Evolutionary conservation across 768 basidiomycete species (phyloP).

Genomic region (Phanerodontia chrysosporium): DNA sequence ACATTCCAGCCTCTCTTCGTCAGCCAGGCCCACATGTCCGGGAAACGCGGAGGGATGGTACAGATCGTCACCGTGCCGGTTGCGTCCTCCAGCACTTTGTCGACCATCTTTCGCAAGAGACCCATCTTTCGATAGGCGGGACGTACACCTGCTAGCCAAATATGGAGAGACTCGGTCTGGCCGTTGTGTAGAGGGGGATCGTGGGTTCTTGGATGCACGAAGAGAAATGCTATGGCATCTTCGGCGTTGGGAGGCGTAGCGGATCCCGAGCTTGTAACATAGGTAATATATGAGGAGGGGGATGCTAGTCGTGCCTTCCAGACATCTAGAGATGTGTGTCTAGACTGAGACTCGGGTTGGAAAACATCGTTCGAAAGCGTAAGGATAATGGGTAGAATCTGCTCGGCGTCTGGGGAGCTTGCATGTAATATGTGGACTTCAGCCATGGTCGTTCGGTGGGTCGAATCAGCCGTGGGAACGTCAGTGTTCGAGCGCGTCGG

Average conservation of each 20-base stretch:
- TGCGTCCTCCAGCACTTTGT: conserved; percentile 4
- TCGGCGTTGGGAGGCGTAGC: background rate
- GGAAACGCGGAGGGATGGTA: conserved; percentile 18
- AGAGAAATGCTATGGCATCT: conserved; percentile 18
- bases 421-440: conserved; percentile 3
- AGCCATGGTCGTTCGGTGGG: background rate
- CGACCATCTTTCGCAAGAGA: conserved; percentile 18
- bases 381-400: conserved; percentile 8
- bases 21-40: conserved; percentile 23
- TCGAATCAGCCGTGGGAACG: background rate
- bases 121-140: conserved; percentile 17
- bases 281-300: conserved; percentile 16
- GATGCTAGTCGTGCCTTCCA: conserved; percentile 17
- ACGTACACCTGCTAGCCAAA: conserved; percentile 23
- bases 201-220: conserved; percentile 15
- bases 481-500: background rate
- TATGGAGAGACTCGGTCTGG: conserved; percentile 11
- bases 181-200: conserved; percentile 13
- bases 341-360: conserved; percentile 15
- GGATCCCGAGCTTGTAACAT: conserved; percentile 2
- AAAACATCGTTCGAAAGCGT: conserved; percentile 22
- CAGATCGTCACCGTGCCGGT: conserved; percentile 14
- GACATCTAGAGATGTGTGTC: conserved; percentile 17
- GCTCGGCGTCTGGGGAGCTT: background rate
- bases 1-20: conserved; percentile 17